Evolutionary conservation across 73 alveolate species (phyloP).

Genomic region (Symbiodinium natans): DNA sequence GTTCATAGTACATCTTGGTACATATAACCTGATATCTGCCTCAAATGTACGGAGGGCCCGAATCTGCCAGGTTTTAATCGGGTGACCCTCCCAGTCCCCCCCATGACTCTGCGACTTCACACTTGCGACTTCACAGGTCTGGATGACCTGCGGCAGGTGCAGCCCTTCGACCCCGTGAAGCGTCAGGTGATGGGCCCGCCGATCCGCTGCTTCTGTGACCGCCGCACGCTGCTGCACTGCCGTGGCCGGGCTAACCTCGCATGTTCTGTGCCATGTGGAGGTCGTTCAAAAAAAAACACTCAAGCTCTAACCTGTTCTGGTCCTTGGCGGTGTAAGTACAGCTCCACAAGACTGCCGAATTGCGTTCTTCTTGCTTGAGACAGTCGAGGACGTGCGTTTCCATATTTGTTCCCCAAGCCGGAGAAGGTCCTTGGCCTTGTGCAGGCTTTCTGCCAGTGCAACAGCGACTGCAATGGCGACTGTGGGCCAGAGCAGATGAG

Average conservation of each 20-base stretch:
- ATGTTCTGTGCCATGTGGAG: background rate
- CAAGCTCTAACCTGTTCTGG: too few species aligned
- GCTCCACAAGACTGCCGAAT: too few species aligned
- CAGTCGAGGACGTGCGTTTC: slow-evolving; percentile 43
- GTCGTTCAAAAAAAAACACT: background rate
- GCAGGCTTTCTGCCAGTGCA: slow-evolving; percentile 18
- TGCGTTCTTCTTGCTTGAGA: background rate
- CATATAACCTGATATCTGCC: too few species aligned
- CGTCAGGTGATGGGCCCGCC: slow-evolving; percentile 12
- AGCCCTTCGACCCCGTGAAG: slow-evolving; percentile 18
- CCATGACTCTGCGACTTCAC: too few species aligned
- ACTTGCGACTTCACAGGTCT: background rate
- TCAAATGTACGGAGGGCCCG: too few species aligned
- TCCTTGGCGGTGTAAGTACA: too few species aligned
- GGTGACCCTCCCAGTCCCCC: too few species aligned
- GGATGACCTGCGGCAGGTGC: slow-evolving; percentile 48
- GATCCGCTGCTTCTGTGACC: slow-evolving; percentile 26
- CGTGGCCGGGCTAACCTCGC: background rate
- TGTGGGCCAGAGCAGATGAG: too few species aligned
- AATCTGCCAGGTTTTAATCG: too few species aligned
- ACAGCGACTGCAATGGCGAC: background rate
- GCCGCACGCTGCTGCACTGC: slow-evolving; percentile 44
- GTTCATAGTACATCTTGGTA: too few species aligned
- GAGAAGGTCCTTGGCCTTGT: background rate
- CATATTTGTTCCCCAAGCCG: slow-evolving; percentile 8